A percentile compares a stretch with the other conserved stretches of the same genome.
phyloP scores from a whole-genome alignment of 2,329 filamentous ascomycete species.

The Penicillium palitans region DNA sequence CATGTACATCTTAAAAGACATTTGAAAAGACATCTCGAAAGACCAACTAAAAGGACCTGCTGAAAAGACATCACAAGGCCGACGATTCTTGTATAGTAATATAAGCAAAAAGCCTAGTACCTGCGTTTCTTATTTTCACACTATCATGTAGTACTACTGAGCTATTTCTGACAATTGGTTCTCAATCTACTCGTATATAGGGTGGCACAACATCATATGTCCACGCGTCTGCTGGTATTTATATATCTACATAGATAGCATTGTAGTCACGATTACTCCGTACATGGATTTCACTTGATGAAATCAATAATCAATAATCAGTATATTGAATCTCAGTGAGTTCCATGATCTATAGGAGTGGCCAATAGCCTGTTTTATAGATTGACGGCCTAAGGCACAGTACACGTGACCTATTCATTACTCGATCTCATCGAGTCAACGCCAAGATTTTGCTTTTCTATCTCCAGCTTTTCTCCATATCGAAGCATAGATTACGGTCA shows the following conservation, averaged over 20 bases:
- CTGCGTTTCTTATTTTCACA: background rate
- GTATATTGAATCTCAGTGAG: background rate
- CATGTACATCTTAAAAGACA: no score
- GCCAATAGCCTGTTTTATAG: background rate
- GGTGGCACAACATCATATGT: background rate
- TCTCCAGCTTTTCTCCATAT: slow-evolving; percentile 12
- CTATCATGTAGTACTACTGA: background rate
- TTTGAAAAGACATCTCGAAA: no score
- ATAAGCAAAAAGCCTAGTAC: background rate
- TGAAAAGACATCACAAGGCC: no score
- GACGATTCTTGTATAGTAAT: no score
- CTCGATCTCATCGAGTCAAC: slow-evolving; percentile 41
- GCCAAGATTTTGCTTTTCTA: slow-evolving; percentile 4
- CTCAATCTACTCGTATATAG: background rate
- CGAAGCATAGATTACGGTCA: slow-evolving; percentile 26
- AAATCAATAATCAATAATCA: background rate
- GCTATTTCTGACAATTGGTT: background rate
- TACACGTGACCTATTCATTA: slow-evolving; percentile 23
- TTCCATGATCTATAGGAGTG: background rate
- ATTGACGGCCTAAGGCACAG: background rate
- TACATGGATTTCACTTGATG: background rate
- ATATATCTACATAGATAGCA: background rate
- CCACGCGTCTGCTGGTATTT: background rate
- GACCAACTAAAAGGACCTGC: no score
- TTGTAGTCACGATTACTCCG: background rate